These are phyloP conservation scores for Letharia columbiana DNA, from an alignment of 495 filamentous ascomycete species.

Conservation along the genomic window DNA sequence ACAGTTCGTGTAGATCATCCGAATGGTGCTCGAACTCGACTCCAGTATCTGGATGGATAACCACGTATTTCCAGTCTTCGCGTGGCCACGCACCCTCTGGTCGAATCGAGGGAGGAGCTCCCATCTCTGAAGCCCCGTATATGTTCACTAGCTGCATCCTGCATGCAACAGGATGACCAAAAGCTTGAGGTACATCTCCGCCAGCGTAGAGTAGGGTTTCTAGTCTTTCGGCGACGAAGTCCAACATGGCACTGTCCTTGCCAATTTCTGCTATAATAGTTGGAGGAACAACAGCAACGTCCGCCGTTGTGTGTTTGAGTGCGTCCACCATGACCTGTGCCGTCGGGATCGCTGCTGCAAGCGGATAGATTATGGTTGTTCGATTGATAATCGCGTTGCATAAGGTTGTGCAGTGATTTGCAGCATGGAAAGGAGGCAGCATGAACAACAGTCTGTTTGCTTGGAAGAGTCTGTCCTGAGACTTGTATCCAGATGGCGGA, in stretches of 20 bases:
- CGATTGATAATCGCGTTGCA: background rate
- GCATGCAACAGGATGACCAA: conserved; percentile 30
- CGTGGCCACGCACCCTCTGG: background rate
- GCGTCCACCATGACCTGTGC: background rate
- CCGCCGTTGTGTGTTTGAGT: conserved; percentile 7
- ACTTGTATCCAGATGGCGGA: too few species aligned
- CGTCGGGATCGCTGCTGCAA: background rate
- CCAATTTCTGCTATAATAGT: conserved; percentile 32
- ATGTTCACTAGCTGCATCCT: conserved; percentile 27
- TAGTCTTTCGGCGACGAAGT: conserved; percentile 26
- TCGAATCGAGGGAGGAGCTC: conserved; percentile 23
- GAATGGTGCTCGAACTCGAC: conserved; percentile 32
- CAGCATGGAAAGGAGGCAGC: conserved; percentile 4
- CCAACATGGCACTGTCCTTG: conserved; percentile 27
- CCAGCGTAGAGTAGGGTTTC: conserved; percentile 30
- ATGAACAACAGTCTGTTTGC: too few species aligned
- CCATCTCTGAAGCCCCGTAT: conserved; percentile 33
- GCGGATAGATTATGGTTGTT: conserved; percentile 2
- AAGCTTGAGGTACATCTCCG: conserved; percentile 25
- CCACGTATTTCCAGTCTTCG: background rate
- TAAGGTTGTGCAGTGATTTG: background rate
- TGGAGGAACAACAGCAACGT: conserved; percentile 29
- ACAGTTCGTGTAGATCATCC: conserved; percentile 38
- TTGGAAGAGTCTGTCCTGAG: too few species aligned
- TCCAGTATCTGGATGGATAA: conserved; percentile 11